Conservation (phyloP, 2,329 filamentous ascomycete species). For the Colletotrichum sp. region DNA sequence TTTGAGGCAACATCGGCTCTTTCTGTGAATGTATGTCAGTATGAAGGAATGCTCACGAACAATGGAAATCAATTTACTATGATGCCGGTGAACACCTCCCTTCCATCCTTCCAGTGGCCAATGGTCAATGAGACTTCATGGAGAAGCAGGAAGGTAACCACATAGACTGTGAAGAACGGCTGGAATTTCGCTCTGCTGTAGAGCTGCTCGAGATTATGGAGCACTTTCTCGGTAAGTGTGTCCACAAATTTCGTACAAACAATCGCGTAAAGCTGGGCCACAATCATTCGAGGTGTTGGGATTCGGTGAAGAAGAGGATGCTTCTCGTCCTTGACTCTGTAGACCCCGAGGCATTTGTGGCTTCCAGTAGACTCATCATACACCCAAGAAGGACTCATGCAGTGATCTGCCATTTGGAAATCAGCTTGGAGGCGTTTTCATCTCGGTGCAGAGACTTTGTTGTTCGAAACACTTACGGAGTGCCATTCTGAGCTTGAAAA, state of each 20-base stretch:
- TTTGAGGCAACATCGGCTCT: not conserved
- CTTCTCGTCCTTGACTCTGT: constrained; percentile 35
- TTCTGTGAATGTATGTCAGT: not conserved
- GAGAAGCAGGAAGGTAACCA: constrained; percentile 46
- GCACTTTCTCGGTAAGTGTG: constrained; percentile 35
- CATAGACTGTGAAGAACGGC: constrained; percentile 42
- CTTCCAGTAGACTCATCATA: constrained; percentile 43
- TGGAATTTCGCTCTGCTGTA: not conserved
- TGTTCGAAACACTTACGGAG: constrained; percentile 42
- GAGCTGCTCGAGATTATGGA: constrained; percentile 37
- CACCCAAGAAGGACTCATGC: constrained; percentile 43
- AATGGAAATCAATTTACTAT: not conserved
- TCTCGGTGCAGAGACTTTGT: not conserved
- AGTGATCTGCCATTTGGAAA: constrained; percentile 29
- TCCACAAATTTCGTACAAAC: constrained; percentile 39
- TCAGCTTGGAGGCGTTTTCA: constrained; percentile 27
- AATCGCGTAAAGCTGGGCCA: constrained; percentile 51
- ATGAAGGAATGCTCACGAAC: too few relatives aligned
- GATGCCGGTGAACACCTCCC: not conserved
- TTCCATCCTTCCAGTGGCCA: not conserved
- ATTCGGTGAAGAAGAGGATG: constrained; percentile 44
- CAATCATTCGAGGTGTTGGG: constrained; percentile 47
- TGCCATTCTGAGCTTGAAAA: constrained; percentile 52
- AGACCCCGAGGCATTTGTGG: constrained; percentile 29
- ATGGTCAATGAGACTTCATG: constrained; percentile 22